Evolutionary conservation across 1,284 basidiomycete genomes (phyloP), one percentile per base, ranked within the genome.

Genomic region (Sporisorium graminicola): DNA sequence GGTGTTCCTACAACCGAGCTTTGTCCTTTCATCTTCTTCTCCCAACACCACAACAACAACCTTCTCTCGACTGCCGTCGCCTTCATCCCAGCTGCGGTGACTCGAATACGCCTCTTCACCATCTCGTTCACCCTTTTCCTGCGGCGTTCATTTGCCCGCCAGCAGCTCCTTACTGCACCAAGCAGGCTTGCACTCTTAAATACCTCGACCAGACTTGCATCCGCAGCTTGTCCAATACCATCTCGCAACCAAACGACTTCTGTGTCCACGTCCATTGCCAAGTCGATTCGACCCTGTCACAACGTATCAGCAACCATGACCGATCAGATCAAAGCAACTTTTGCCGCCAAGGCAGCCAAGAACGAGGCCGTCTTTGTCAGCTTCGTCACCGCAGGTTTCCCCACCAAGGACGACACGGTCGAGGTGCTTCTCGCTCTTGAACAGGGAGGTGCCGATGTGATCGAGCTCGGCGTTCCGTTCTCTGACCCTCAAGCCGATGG

Each of bases 401-500:
- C 85, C 13, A 59, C 76, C 47, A 81, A 80, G 52, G 52, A 78
- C 5, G 91, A 92, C 70, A 98, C 96, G 0, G 93, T 97, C 16
- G 91, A 93, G 4, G 89, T 96, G 62, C 87, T 98, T 88, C 90
- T 98, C 42, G 92, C 92, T 22, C 92, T 99, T 90, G 92, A 98
- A 86, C 89, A 90, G 50, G 96, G 95, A 53, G 97, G 96, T 24
- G 91, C 94, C 51, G 95, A 98, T 86, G 91, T 98, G 77, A 96
- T 99, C 77, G 96, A 99, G 87, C 90, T 99, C 35, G 97, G 97
- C 27, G 90, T 98, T 40, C 96, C 84, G 49, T 98, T 98, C 88
- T 95, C 93, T 64, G 96, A 99, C 88, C 96, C 96, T 10, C 93
- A 95, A 79, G 96, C 94, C 1, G 96, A 99, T 87, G 86, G 86